Base-by-base conservation (phyloP, 2,329 filamentous ascomycete species). In the Byssochlamys sp. region DNA sequence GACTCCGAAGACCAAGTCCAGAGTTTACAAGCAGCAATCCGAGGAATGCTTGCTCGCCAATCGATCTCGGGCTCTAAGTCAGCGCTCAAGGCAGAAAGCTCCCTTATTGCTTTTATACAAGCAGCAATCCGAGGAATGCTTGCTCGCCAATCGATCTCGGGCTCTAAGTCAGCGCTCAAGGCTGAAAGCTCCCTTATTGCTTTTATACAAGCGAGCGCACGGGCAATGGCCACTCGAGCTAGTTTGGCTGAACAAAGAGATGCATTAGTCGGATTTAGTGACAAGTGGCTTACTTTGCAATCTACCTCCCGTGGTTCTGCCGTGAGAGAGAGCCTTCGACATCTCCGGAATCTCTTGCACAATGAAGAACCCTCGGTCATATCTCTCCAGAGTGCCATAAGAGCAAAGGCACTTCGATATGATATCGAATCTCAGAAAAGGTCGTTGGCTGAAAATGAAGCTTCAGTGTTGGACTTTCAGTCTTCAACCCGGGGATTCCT, bases 1-100 rank as follows among this genome's bases (percentile, higher is more conserved):
- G 83, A 83, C 56, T 83, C 86, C 54, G 81, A 91, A 57, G 79
- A 81, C 50, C 79, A 84, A 62, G 81, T 90, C 72, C 63, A 69
- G 50, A 61, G 78, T 6, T 69, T 88, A 3, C 85, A 90, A 69
- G 80, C 81, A 4, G 71, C 77, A 10, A 77, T 83, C 55, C 80
- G 87, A 59, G 87, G 84, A 52, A 84, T 85, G 79, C 73, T 71
- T 35, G 58, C 64, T 25, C 71, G 71, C 27, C 62, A 65, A 35
- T 58, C 64, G 4, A 12, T 73, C 24, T 58, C 62, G n/a, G 62
- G 67, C 27, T 63, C 66, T 11, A 63, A 62, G 28, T 33, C 58
- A 14, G 59, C 59, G 5, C 68, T 75, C 12, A 55, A 65, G 24
- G 55, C 60, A n/a, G 66, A 73, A 59, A 59, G 49, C 0, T 55